phyloP scores from a whole-genome alignment of 768 basidiomycete species.

The Macrocybe gigantea region DNA sequence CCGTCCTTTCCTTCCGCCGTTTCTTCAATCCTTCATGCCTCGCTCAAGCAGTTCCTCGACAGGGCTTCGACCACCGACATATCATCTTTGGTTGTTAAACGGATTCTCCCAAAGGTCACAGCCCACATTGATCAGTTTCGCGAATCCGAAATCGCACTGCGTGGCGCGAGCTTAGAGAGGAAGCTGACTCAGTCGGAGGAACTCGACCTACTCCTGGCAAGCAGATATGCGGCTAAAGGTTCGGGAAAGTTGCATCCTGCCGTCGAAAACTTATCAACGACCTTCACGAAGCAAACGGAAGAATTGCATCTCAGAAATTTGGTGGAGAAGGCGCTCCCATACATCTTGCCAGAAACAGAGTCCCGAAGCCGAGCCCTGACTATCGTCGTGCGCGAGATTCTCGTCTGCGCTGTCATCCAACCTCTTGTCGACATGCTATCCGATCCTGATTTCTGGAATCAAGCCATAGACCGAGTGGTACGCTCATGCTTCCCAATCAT shows the following conservation, averaged over 20 bases:
- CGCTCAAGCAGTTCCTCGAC: slow-evolving; percentile 51
- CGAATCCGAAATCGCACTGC: slow-evolving; percentile 80
- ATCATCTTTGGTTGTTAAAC: slow-evolving; percentile 71
- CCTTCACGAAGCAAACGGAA: slow-evolving; percentile 85
- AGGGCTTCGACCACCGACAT: slow-evolving; percentile 61
- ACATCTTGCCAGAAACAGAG: slow-evolving; percentile 74
- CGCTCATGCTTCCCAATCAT: slow-evolving; percentile 22
- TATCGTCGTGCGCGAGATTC: slow-evolving; percentile 75
- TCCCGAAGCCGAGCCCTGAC: slow-evolving; percentile 61
- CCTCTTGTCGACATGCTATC: slow-evolving; percentile 90
- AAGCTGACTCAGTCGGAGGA: slow-evolving; percentile 87
- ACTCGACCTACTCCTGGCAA: slow-evolving; percentile 80
- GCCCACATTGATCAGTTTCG: slow-evolving; percentile 87
- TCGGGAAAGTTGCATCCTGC: slow-evolving; percentile 73
- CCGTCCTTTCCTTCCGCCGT: slow-evolving; percentile 86
- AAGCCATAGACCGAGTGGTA: slow-evolving; percentile 86
- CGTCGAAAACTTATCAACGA: slow-evolving; percentile 82
- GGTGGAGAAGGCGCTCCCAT: slow-evolving; percentile 65
- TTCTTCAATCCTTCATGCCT: slow-evolving; percentile 65
- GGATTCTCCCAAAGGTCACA: slow-evolving; percentile 85
- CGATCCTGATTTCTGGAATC: slow-evolving; percentile 98
- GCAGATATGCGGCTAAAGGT: slow-evolving; percentile 67
- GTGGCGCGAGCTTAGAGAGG: slow-evolving; percentile 78
- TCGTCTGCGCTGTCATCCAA: slow-evolving; percentile 75
- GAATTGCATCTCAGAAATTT: slow-evolving; percentile 76